These are phyloP conservation scores for Pseudophaeomoniella oleicola DNA, from an alignment of 2,329 filamentous ascomycete genomes.

Conservation along the genomic window DNA sequence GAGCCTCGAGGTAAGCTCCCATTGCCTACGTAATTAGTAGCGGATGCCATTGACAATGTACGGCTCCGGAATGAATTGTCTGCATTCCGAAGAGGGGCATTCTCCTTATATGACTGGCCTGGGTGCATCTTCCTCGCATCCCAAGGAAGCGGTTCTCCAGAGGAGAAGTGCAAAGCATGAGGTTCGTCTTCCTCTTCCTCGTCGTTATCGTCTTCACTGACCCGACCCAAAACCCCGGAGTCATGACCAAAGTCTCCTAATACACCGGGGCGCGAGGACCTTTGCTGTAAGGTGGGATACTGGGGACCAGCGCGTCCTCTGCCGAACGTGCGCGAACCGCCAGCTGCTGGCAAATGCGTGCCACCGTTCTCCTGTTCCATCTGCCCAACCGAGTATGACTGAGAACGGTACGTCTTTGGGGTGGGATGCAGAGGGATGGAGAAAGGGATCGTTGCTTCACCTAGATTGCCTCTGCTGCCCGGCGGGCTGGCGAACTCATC, in stretches of 20 bases:
- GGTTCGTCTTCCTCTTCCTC: constrained; percentile 23
- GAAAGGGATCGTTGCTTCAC: constrained; percentile 57
- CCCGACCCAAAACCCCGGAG: constrained; percentile 27
- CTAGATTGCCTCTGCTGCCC: constrained; percentile 24
- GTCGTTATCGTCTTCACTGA: constrained; percentile 34
- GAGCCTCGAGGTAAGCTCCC: constrained; percentile 20
- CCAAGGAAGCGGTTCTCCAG: constrained; percentile 13
- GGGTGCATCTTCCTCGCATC: constrained; percentile 18
- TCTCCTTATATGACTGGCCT: constrained; percentile 31
- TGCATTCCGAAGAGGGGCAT: constrained; percentile 27
- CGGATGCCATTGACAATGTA: constrained; percentile 24
- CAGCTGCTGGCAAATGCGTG: constrained; percentile 15
- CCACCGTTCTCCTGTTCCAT: constrained; percentile 49
- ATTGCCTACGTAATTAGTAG: constrained; percentile 18
- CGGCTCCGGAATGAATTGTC: constrained; percentile 26
- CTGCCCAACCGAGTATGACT: constrained; percentile 93
- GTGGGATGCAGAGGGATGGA: constrained; percentile 79
- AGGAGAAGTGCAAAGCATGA: constrained; percentile 21
- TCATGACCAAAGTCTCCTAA: constrained; percentile 32
- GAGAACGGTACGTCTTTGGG: constrained; percentile 83
- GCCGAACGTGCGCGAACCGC: constrained; percentile 15
- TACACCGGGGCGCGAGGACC: constrained; percentile 49
- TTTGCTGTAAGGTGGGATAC: constrained; percentile 60
- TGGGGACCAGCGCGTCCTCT: constrained; percentile 27
- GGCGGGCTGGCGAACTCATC: constrained; percentile 37